Conservation (phyloP, 805 yeast species). For the Hanseniaspora guilliermondii region DNA sequence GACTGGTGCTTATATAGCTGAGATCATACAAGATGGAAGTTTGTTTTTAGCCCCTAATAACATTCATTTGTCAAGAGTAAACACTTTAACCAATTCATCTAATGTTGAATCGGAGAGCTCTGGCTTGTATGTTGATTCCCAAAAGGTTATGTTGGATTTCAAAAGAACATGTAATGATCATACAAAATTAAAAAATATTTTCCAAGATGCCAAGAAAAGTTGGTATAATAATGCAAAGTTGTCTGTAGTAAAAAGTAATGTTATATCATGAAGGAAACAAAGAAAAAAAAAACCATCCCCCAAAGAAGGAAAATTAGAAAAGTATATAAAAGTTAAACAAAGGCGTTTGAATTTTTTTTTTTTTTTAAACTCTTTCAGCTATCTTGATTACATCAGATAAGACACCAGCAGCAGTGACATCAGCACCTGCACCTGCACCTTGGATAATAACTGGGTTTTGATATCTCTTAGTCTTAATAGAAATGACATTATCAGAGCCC, state of each 20-base stretch:
- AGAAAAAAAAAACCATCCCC: no score
- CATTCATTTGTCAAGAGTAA: constrained; percentile 62
- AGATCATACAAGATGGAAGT: constrained; percentile 64
- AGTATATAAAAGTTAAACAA: not conserved
- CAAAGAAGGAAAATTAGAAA: not conserved
- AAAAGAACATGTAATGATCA: constrained; percentile 47
- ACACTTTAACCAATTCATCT: constrained; percentile 31
- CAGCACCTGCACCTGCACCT: constrained; percentile 93
- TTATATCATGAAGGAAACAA: not conserved
- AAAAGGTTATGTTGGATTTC: constrained; percentile 59
- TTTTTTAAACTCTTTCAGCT: constrained; percentile 56
- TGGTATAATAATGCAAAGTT: constrained; percentile 3
- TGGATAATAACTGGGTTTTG: constrained; percentile 86
- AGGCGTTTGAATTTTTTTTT: not conserved
- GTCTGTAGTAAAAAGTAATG: not conserved
- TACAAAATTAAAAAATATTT: constrained; percentile 37
- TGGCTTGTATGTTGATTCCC: constrained; percentile 44
- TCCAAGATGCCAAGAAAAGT: constrained; percentile 43
- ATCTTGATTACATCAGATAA: constrained; percentile 85
- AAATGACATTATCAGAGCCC: constrained; percentile 92
- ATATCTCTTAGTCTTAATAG: constrained; percentile 85
- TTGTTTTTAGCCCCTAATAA: constrained; percentile 79
- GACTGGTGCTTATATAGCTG: constrained; percentile 83
- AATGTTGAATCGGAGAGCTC: constrained; percentile 24
- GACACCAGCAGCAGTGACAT: constrained; percentile 76